phyloP scores from a whole-genome alignment of 768 basidiomycete species.

The Coprinopsis strossmayeri region DNA sequence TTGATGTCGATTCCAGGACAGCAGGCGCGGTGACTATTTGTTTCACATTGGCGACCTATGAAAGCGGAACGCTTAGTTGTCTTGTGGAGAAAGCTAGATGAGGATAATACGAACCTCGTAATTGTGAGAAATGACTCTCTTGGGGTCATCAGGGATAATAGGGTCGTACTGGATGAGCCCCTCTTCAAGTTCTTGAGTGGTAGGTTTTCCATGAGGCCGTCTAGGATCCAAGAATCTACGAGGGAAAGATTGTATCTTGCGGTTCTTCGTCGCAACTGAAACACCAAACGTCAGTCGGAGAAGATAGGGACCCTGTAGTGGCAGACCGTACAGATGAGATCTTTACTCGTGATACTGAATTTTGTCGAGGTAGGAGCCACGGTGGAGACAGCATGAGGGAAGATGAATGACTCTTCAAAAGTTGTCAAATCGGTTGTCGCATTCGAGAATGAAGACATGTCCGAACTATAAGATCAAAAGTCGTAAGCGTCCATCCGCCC shows the following conservation, averaged over 20 bases:
- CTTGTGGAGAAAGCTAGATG: neutral
- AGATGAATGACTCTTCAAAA: conserved; percentile 37
- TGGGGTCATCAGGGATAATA: conserved; percentile 64
- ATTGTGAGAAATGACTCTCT: conserved; percentile 41
- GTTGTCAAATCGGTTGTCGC: conserved; percentile 60
- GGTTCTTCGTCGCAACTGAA: conserved; percentile 69
- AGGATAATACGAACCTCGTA: conserved; percentile 29
- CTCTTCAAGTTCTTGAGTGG: conserved; percentile 77
- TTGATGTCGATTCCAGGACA: conserved; percentile 85
- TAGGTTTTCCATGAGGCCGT: conserved; percentile 68
- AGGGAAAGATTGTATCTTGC: conserved; percentile 71
- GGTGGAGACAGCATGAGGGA: conserved; percentile 63
- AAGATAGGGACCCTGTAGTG: neutral
- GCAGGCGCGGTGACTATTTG: conserved; percentile 75
- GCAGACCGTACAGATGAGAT: conserved; percentile 67
- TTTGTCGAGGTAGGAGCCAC: conserved; percentile 76
- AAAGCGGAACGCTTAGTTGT: neutral
- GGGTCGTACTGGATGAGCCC: conserved; percentile 83
- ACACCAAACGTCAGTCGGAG: neutral
- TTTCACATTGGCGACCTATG: conserved; percentile 61
- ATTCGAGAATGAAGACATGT: conserved; percentile 40
- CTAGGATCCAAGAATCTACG: conserved; percentile 77
- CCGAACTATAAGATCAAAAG: conserved; percentile 26
- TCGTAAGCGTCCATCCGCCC: neutral
- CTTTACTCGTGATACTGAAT: conserved; percentile 82